Conservation (phyloP, 768 basidiomycete genomes). For the Boletus pseudopeckii region DNA sequence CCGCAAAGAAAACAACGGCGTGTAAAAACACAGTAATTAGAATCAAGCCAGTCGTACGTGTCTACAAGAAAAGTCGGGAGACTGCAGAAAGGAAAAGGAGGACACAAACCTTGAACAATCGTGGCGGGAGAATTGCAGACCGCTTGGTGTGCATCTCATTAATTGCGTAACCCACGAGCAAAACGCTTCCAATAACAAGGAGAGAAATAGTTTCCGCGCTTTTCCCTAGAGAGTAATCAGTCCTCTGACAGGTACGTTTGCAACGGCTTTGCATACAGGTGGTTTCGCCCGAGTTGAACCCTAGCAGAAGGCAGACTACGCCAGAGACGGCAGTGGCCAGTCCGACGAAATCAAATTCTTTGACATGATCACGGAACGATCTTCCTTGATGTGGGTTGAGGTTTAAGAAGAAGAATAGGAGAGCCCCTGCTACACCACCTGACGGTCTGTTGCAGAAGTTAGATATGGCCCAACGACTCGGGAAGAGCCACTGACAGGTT, state of each 20-base stretch:
- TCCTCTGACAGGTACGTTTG: neutral
- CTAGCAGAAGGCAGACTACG: conserved; percentile 37
- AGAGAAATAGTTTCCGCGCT: conserved; percentile 34
- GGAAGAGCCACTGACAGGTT: conserved; percentile 28
- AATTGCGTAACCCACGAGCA: conserved; percentile 28
- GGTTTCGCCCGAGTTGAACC: conserved; percentile 35
- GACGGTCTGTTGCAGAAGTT: conserved; percentile 29
- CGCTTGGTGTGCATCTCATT: conserved; percentile 36
- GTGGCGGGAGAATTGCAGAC: conserved; percentile 39
- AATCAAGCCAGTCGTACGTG: conserved; percentile 36
- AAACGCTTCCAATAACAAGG: conserved; percentile 32
- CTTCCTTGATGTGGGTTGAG: conserved; percentile 34
- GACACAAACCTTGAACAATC: conserved; percentile 34
- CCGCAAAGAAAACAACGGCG: conserved; percentile 30
- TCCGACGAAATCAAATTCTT: conserved; percentile 41
- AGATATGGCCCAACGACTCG: neutral
- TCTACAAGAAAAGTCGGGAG: conserved; percentile 20
- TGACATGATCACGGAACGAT: conserved; percentile 30
- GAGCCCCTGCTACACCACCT: conserved; percentile 30
- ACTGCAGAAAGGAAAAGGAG: neutral
- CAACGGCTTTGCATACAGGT: conserved; percentile 23
- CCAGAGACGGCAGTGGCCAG: conserved; percentile 33
- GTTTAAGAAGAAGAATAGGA: conserved; percentile 36
- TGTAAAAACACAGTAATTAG: conserved; percentile 36
- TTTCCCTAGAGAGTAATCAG: conserved; percentile 23